Evolutionary conservation across 2,329 filamentous ascomycete species (phyloP).

Genomic region (Orbilia javanica): DNA sequence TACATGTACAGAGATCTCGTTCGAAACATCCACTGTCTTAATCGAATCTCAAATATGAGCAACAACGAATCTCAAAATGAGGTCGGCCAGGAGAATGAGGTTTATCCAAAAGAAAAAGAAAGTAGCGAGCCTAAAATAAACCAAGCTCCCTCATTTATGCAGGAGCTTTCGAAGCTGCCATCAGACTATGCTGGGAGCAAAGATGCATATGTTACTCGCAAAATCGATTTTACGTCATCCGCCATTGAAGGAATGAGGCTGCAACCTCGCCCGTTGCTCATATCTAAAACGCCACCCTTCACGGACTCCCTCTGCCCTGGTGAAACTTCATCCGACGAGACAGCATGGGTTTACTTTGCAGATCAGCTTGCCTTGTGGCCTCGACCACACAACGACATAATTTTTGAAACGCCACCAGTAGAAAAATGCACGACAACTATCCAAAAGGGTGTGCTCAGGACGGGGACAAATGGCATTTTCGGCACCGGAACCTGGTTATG

Average conservation of each 20-base stretch:
- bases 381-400: neutral
- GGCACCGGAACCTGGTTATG: conserved; percentile 38
- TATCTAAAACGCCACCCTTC: conserved; percentile 45
- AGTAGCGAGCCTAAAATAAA: neutral
- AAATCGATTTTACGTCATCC: conserved; percentile 43
- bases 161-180: conserved; percentile 35
- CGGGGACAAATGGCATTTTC: conserved; percentile 43
- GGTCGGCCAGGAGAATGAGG: neutral
- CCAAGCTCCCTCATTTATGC: conserved; percentile 25
- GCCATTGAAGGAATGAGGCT: conserved; percentile 49
- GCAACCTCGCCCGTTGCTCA: conserved; percentile 33
- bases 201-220: conserved; percentile 35
- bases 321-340: conserved; percentile 26
- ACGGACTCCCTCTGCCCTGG: conserved; percentile 50
- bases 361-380: conserved; percentile 42
- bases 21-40: conserved; percentile 37
- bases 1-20: conserved; percentile 55
- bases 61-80: neutral
- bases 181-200: neutral
- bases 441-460: conserved; percentile 40
- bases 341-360: conserved; percentile 45
- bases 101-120: too few relatives aligned
- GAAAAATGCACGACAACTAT: conserved; percentile 3
- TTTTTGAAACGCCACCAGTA: neutral
- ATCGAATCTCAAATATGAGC: conserved; percentile 26